These are phyloP conservation scores for Thraustochytrium aureum DNA, from an alignment of 352 stramenopile genomes.

Conservation along the genomic window DNA sequence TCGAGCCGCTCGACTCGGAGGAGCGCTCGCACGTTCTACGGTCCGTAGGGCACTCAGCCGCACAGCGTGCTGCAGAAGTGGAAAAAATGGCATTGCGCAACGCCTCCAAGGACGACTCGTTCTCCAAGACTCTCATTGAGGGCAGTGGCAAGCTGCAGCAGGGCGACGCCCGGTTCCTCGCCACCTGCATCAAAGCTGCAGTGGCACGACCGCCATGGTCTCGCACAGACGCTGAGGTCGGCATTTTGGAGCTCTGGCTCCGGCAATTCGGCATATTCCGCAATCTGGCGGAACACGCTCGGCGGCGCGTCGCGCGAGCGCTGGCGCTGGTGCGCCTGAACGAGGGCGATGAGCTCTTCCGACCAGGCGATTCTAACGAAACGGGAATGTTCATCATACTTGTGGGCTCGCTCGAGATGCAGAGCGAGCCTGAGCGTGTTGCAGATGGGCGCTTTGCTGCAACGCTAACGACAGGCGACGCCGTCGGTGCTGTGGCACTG, in stretches of 20 bases:
- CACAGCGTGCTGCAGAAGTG: too few species aligned
- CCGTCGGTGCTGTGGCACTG: conserved; percentile 1
- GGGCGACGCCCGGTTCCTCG: too few species aligned
- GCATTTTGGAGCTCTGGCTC: conserved; percentile 21
- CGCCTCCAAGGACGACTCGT: too few species aligned
- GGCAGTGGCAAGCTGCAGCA: too few species aligned
- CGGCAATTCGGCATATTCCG: conserved; percentile 7
- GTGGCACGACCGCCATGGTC: neutral
- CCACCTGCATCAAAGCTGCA: too few species aligned
- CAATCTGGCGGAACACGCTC: neutral
- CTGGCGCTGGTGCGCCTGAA: neutral
- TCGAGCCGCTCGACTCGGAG: too few species aligned
- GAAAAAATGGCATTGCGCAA: too few species aligned
- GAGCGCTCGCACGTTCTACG: too few species aligned
- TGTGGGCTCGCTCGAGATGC: neutral
- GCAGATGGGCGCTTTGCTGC: neutral
- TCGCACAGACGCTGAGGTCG: conserved; percentile 14
- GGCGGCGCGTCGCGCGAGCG: conserved; percentile 13
- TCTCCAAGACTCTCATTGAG: too few species aligned
- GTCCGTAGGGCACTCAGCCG: too few species aligned
- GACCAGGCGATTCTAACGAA: neutral
- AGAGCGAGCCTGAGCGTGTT: neutral
- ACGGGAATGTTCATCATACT: conserved; percentile 26
- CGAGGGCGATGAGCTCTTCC: neutral
- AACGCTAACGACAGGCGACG: conserved; percentile 17